Evolutionary conservation across 805 yeast genomes (phyloP).

Genomic region (Starmerella powellii): DNA sequence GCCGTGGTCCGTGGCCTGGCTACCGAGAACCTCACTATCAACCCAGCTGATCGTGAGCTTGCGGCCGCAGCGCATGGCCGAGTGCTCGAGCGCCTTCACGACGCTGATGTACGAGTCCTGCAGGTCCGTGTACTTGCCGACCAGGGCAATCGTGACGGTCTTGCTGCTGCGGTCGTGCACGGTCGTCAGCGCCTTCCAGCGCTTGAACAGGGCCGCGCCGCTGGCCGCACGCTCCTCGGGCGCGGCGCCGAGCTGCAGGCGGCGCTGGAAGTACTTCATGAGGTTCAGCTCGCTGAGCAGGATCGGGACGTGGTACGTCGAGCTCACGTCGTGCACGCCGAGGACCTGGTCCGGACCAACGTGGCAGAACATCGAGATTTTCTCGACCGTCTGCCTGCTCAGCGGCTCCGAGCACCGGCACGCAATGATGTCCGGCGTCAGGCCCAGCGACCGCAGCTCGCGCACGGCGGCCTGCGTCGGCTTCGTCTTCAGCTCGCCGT

Average conservation of each 20-base stretch:
- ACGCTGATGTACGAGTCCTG: slow-evolving; percentile 93
- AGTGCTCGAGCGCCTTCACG: slow-evolving; percentile 88
- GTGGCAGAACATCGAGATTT: slow-evolving; percentile 97
- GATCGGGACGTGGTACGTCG: slow-evolving; percentile 94
- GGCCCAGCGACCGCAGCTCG: slow-evolving; percentile 89
- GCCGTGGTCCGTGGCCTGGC: slow-evolving; percentile 51
- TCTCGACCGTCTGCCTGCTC: slow-evolving; percentile 75
- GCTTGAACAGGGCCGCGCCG: slow-evolving; percentile 57
- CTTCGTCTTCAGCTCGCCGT: slow-evolving; percentile 97
- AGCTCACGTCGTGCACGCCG: slow-evolving; percentile 92
- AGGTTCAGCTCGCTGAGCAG: slow-evolving; percentile 77
- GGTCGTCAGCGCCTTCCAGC: slow-evolving; percentile 72
- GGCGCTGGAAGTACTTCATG: slow-evolving; percentile 53
- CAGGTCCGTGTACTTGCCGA: slow-evolving; percentile 92
- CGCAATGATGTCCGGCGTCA: slow-evolving; percentile 93
- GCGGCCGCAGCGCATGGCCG: slow-evolving; percentile 80
- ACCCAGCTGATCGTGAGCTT: slow-evolving; percentile 88
- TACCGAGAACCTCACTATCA: slow-evolving; percentile 73
- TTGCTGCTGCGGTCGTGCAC: slow-evolving; percentile 74
- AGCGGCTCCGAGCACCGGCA: slow-evolving; percentile 85
- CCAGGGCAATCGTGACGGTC: slow-evolving; percentile 85
- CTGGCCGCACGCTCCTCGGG: slow-evolving; percentile 41
- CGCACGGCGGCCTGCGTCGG: slow-evolving; percentile 99
- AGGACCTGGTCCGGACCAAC: slow-evolving; percentile 97
- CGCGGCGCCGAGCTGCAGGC: slow-evolving; percentile 48